Base-by-base conservation (phyloP, 305 asterid genomes). In the Fraxinus ornus region DNA sequence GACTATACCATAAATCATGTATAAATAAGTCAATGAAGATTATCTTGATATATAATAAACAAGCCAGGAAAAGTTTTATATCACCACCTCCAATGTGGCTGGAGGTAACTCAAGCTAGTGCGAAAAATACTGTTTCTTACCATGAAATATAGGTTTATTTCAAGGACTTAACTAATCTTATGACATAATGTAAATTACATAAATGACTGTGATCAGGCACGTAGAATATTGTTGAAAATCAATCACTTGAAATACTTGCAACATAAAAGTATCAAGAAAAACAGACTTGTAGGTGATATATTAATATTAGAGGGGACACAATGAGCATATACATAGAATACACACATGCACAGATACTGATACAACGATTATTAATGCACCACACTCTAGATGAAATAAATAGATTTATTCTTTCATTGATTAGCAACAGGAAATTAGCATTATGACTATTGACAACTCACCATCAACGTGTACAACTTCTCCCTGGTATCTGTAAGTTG, bases 381-480 rank as follows among this genome's bases (percentile, higher is more conserved):
- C 41, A 15, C 21, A 22, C 6, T 30, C 75, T 13, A 5, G 52
- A 4, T 5, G 10, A 41, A 64, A 66, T 66, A 66, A 2, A 55
- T 71, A 44, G 13, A 79, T 70, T 75, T 52, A 32, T 77, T 32
- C 8, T 37, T 66, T 77, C 81, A 68, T 36, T 17, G 47, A 82
- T 72, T 41, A 81, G 28, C 33, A 75, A 74, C 24, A 12, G 22
- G 37, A 66, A 37, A 83, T 28, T 55, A 17, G 76, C 76, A 60
- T 75, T 21, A 70, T 71, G 81, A 75, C 73, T 37, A 62, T 37
- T 68, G 5, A 19, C 21, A 71, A 84, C 93, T 88, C 85, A 94
- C 98, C 98, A 86, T 91, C 94, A 55, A 93, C 95, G 74, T 89
- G 90, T 75, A 91, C 82, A 76, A 86, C 86, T 85, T 91, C 95